Evolutionary conservation across 495 filamentous ascomycete genomes (phyloP).

Genomic region (Aspergillus mulundensis): DNA sequence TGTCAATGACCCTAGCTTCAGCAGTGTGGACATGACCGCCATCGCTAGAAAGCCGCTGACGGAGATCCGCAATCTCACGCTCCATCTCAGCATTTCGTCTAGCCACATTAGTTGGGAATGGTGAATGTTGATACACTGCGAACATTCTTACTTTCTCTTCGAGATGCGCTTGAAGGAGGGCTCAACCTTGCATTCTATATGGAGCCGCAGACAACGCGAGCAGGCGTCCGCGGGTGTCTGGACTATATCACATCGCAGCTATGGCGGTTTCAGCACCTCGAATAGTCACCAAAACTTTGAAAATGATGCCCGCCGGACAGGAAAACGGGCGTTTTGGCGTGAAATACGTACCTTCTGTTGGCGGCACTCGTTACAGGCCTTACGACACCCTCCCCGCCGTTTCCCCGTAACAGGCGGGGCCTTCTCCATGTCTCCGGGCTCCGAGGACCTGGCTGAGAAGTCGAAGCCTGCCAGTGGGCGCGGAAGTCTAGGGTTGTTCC

Average conservation of each 20-base stretch:
- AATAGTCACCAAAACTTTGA: slow-evolving; percentile 9
- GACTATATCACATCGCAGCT: slow-evolving; percentile 49
- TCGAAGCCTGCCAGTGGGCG: slow-evolving; percentile 33
- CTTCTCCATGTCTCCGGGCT: slow-evolving; percentile 41
- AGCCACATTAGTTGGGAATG: slow-evolving; percentile 9
- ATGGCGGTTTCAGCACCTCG: slow-evolving; percentile 5
- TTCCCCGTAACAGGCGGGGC: slow-evolving; percentile 42
- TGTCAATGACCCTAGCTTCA: slow-evolving; percentile 31
- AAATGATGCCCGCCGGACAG: neutral
- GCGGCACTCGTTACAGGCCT: slow-evolving; percentile 49
- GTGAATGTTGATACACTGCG: neutral
- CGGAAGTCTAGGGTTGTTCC: slow-evolving; percentile 37
- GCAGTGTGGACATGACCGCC: slow-evolving; percentile 23
- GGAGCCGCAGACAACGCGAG: slow-evolving; percentile 44
- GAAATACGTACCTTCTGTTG: slow-evolving; percentile 41
- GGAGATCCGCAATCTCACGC: slow-evolving; percentile 46
- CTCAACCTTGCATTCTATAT: slow-evolving; percentile 48
- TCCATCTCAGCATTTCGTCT: slow-evolving; percentile 52
- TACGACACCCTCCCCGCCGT: slow-evolving; percentile 45
- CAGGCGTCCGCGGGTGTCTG: slow-evolving; percentile 43
- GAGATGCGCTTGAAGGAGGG: slow-evolving; percentile 47
- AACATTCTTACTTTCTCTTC: slow-evolving; percentile 36
- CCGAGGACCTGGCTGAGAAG: slow-evolving; percentile 32
- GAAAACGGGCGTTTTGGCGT: neutral
- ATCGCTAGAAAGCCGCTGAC: slow-evolving; percentile 36